A percentile compares a stretch with the other conserved stretches of the same genome.
These are phyloP conservation scores for Musa itinerans DNA, from an alignment of 176 grass and related monocot species.

Conservation along the genomic window DNA sequence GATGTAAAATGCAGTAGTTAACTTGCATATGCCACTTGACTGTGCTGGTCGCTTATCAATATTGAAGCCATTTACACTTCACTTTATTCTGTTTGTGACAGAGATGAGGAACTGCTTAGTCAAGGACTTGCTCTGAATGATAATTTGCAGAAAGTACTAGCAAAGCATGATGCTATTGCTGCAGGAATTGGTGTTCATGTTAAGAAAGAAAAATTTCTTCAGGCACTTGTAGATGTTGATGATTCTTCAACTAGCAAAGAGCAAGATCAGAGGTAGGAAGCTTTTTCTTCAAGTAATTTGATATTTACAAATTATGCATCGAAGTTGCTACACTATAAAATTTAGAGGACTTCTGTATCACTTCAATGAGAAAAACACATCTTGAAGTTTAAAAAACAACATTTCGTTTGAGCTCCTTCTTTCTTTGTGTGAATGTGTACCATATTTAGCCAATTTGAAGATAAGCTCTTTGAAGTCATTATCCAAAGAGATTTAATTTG, in stretches of 20 bases:
- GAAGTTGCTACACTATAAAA: neutral
- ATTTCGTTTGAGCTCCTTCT: neutral
- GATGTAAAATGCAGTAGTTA: neutral
- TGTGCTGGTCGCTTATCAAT: neutral
- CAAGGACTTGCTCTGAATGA: constrained; percentile 87
- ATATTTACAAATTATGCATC: constrained; percentile 9
- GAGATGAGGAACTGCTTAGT: constrained; percentile 66
- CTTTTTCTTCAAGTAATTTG: constrained; percentile 10
- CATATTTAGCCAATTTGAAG: neutral
- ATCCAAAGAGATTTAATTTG: neutral
- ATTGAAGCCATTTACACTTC: neutral
- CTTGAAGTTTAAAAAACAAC: too few relatives aligned
- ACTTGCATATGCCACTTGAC: neutral
- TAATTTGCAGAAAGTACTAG: constrained; percentile 73
- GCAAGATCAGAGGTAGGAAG: constrained; percentile 31
- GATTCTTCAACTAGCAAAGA: constrained; percentile 20
- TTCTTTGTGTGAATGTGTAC: neutral
- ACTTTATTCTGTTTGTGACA: constrained; percentile 19
- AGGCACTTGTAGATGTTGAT: constrained; percentile 27
- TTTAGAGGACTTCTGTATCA: neutral
- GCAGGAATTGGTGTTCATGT: constrained; percentile 47
- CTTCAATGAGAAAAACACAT: neutral
- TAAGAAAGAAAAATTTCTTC: constrained; percentile 41
- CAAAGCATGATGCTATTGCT: constrained; percentile 72
- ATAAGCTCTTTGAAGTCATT: neutral